Base-by-base conservation (phyloP, 2,329 filamentous ascomycete genomes). In the Ceratocystis eucalypticola region DNA sequence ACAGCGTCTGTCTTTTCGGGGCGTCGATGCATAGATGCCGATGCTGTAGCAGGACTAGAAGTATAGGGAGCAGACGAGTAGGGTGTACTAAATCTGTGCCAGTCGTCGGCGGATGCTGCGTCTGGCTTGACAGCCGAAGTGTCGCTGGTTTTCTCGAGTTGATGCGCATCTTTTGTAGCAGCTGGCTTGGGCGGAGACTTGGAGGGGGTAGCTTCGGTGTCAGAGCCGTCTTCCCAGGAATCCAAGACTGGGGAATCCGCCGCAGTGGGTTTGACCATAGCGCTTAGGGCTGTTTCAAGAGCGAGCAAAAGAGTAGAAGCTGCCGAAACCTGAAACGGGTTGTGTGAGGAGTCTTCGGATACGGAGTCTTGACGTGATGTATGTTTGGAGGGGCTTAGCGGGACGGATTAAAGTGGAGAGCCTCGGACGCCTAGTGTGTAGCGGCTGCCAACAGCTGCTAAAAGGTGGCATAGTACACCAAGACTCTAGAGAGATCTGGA, bases 1-100 rank as follows among this genome's bases (percentile, higher is more conserved):
- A 96, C 91, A 0, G 91, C 90, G 69, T 95, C 95, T 69, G 92
- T 95, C 80, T 96, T 99, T 76, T 96, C 92, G 0, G 91, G 93
- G 48, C 89, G 78, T 33, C 50, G 63, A 20, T 65, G 46, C 6
- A 37, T 22, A 7, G 33, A 44, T 17, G 50, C 37, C 25, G 45
- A 20, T 6, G 45, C 22, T 12, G 46, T 25, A 48, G 25, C 25
- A 8, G 37, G 22, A 25, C 61, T n/a, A 25, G 61, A 22, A 2
- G 44, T 8, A 3, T 44, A 65, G 22, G 63, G 8, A 6, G 63
- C 6, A 50, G 63, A 55, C 25, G 28, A 37, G 28, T 41, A n/a
- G 10, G 30, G 50, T 37, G 30, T 41, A 41, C 50, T n/a, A 25
- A n/a, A 55, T 33, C 45, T 65, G 48, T 50, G 63, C 63, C 63